Base-by-base conservation (phyloP, 306 rosid species). In the Sindora glabra region DNA sequence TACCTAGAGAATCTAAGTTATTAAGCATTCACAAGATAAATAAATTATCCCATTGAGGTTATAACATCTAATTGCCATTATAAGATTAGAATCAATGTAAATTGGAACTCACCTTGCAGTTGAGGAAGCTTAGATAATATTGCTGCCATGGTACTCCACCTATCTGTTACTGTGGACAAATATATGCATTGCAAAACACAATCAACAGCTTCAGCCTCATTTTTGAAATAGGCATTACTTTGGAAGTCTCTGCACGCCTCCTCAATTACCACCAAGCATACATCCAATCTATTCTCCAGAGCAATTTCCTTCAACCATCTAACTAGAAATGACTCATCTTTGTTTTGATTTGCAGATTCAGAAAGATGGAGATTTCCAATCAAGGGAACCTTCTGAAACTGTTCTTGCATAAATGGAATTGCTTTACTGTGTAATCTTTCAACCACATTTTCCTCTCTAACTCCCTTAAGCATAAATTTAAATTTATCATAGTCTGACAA, bases 231-330 rank as follows among this genome's bases (percentile, higher is more conserved):
- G 48, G 39, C 67, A 41, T 66, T 78, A 49, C 66, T 71, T 62
- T 78, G 83, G 66, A 75, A 57, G 71, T 89, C 79, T 80, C 75
- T 68, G 75, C 95, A 83, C 69, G 88, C 95, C 73, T 86, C 99
- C 69, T 86, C 95, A 78, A 89, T 70, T 25, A 92, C 84, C 64
- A 59, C 66, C 60, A 78, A 79, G 77, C 95, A 92, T 38, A 80
- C 82, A 29, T 89, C 94, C 89, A 92, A 75, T 71, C 80, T 89
- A 79, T 86, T 86, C 78, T 82, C 89, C 21, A 59, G 61, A 65
- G 94, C 86, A 47, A 65, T 75, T 82, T 92, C 99, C 79, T 86
- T 86, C 83, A 92, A 71, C 99, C 99, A 92, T 71, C 89, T 82
- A 58, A 89, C 85, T 41, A 86, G 79, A 83, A 86, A 89, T 30